A percentile compares a stretch with the other conserved stretches of the same genome.
phyloP scores from a whole-genome alignment of 768 basidiomycete species.

The Lactarius sanguifluus region DNA sequence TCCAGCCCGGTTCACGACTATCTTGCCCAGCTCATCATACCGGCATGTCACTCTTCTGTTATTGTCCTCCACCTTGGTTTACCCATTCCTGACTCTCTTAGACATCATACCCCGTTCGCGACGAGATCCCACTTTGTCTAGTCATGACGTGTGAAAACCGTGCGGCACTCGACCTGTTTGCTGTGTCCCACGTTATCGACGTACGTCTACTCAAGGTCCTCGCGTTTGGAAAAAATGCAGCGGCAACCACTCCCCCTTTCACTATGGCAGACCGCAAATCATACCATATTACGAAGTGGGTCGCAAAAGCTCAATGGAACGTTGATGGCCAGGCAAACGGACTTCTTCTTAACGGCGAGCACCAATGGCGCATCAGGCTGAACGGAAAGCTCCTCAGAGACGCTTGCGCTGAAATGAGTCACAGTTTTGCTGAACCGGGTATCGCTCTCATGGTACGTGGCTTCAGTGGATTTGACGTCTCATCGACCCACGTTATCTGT shows the following conservation, averaged over 20 bases:
- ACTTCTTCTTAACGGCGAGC: background rate
- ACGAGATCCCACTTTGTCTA: constrained; percentile 19
- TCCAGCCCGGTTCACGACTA: background rate
- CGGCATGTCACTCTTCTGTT: constrained; percentile 1
- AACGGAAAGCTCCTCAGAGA: constrained; percentile 10
- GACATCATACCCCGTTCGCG: constrained; percentile 11
- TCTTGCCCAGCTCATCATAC: constrained; percentile 14
- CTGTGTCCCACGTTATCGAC: constrained; percentile 13
- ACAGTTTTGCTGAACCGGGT: constrained; percentile 13
- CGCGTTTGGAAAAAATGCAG: constrained; percentile 21
- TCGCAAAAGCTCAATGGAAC: constrained; percentile 22
- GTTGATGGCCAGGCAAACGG: background rate
- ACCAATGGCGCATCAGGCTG: constrained; percentile 17
- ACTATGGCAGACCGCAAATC: background rate
- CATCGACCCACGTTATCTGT: background rate
- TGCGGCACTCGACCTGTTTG: constrained; percentile 15
- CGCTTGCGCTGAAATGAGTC: background rate
- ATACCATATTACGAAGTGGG: constrained; percentile 10
- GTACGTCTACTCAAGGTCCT: constrained; percentile 22
- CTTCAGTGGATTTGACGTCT: background rate
- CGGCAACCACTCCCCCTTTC: background rate
- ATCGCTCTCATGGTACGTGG: constrained; percentile 19
- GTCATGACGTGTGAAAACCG: constrained; percentile 13
- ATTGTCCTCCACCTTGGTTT: background rate
- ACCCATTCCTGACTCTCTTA: background rate